A percentile compares a stretch with the other conserved stretches of the same genome.
Conservation (phyloP, 208 protist genomes). For the Trypanosoma rangeli region DNA sequence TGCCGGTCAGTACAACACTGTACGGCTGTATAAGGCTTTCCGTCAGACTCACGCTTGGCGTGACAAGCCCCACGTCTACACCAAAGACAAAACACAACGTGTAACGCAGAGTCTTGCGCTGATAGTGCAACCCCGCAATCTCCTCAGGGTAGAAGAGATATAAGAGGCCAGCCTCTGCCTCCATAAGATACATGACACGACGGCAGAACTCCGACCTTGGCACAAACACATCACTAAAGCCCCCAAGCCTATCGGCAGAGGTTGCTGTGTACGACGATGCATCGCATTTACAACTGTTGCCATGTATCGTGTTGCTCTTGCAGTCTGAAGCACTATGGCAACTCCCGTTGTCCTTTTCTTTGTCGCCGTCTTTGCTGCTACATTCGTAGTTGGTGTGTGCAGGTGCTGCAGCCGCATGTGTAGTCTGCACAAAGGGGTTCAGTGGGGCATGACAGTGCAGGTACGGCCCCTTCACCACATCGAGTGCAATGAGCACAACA, state of each 20-base stretch:
- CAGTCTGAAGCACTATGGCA: neutral
- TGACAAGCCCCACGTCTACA: constrained; percentile 51
- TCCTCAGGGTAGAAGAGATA: constrained; percentile 86
- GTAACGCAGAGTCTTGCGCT: constrained; percentile 82
- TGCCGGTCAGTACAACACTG: constrained; percentile 68
- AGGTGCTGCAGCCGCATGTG: neutral
- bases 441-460: constrained; percentile 71
- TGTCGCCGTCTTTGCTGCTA: neutral
- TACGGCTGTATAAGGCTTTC: constrained; percentile 66
- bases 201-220: constrained; percentile 79
- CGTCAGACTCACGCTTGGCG: constrained; percentile 46
- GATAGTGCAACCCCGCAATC: constrained; percentile 79
- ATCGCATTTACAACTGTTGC: neutral
- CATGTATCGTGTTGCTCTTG: neutral
- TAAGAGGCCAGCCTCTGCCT: constrained; percentile 63
- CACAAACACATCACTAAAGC: constrained; percentile 78
- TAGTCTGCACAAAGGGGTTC: constrained; percentile 25
- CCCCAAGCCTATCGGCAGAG: constrained; percentile 16
- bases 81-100: constrained; percentile 77
- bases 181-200: constrained; percentile 67
- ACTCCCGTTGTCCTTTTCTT: neutral
- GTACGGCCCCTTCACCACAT: constrained; percentile 84
- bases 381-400: neutral
- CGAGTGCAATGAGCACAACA: constrained; percentile 76
- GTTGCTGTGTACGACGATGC: neutral